These are phyloP conservation scores for Fusarium sp. DNA, from an alignment of 2,329 filamentous ascomycete genomes.

Conservation along the genomic window DNA sequence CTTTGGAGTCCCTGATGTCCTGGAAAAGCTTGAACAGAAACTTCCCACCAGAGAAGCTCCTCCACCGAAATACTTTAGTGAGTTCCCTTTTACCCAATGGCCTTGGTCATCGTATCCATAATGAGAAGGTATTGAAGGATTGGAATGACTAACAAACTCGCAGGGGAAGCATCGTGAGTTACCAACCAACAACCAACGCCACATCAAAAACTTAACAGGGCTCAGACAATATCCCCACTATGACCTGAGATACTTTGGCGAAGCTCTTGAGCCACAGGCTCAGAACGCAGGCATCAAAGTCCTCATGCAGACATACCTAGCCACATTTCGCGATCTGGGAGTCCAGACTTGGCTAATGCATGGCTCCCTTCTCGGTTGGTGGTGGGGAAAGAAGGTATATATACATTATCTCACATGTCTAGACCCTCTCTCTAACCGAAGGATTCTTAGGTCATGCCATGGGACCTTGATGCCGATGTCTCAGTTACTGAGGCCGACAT, in stretches of 20 bases:
- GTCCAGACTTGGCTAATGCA: conserved; percentile 87
- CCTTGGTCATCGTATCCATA: not conserved
- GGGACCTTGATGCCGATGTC: conserved; percentile 83
- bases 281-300: conserved; percentile 72
- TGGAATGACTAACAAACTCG: not conserved
- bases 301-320: conserved; percentile 79
- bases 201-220: conserved; percentile 15
- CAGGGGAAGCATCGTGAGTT: conserved; percentile 43
- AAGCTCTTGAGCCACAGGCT: conserved; percentile 63
- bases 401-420: not conserved
- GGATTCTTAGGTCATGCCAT: conserved; percentile 72
- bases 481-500: conserved; percentile 77
- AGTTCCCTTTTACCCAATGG: not conserved
- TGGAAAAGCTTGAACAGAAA: conserved; percentile 22
- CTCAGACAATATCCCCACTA: conserved; percentile 50
- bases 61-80: conserved; percentile 37
- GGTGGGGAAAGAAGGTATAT: conserved; percentile 75
- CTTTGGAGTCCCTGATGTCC: conserved; percentile 11
- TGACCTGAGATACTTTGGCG: conserved; percentile 55
- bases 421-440: conserved; percentile 5
- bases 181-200: not conserved
- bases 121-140: not conserved
- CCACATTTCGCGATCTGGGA: conserved; percentile 73
- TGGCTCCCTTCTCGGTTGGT: conserved; percentile 87
- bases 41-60: conserved; percentile 1